These are phyloP conservation scores for Phyllosticta ampelicida DNA, from an alignment of 2,329 filamentous ascomycete species.

Conservation along the genomic window DNA sequence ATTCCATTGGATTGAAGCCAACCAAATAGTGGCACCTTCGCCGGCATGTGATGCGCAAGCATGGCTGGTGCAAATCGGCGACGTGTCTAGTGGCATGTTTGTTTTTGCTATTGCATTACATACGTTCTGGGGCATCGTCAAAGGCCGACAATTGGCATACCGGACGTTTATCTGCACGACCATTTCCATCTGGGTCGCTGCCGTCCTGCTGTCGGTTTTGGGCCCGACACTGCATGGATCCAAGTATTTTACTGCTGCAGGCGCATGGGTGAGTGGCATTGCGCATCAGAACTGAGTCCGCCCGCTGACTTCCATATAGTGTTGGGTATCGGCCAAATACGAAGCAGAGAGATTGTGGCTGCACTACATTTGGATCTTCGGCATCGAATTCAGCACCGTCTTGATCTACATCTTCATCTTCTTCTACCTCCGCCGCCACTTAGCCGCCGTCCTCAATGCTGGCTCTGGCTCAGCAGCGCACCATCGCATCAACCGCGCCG, in stretches of 20 bases:
- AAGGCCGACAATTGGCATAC: conserved; percentile 37
- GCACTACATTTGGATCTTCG: conserved; percentile 46
- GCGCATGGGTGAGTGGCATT: conserved; percentile 37
- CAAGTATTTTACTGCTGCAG: conserved; percentile 38
- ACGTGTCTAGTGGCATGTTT: conserved; percentile 43
- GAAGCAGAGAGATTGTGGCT: conserved; percentile 38
- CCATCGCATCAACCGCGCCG: conserved; percentile 28
- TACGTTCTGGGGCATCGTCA: conserved; percentile 40
- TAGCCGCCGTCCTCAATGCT: conserved; percentile 27
- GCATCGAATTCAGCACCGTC: conserved; percentile 37
- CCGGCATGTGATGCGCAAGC: conserved; percentile 40
- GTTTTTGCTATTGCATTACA: conserved; percentile 45
- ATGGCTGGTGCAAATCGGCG: conserved; percentile 42
- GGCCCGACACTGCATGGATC: conserved; percentile 33
- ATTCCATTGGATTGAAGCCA: conserved; percentile 35
- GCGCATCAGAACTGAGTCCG: not conserved
- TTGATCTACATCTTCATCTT: conserved; percentile 11
- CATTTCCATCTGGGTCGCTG: conserved; percentile 35
- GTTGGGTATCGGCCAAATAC: conserved; percentile 37
- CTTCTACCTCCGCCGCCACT: conserved; percentile 19
- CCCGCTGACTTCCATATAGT: conserved; percentile 26
- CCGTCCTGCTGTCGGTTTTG: conserved; percentile 36
- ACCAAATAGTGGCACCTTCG: conserved; percentile 35
- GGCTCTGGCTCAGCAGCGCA: conserved; percentile 13
- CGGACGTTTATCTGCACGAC: conserved; percentile 35